Evolutionary conservation across 1,284 basidiomycete genomes (phyloP).

Genomic region (Vanrija sp.): DNA sequence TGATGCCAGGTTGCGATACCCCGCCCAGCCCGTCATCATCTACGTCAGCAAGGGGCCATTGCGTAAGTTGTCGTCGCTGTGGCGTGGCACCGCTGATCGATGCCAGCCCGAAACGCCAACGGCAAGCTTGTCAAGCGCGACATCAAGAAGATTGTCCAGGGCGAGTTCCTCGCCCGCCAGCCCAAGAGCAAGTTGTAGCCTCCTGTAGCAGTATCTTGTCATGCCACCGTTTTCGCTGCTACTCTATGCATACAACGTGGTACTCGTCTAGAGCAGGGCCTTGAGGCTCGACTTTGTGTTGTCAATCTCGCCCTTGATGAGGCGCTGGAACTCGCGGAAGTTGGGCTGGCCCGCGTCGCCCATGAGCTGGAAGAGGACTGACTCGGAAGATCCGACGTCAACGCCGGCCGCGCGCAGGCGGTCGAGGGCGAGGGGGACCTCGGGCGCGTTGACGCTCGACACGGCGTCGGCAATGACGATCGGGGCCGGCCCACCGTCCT

Average conservation of each 20-base stretch:
- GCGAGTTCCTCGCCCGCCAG: background rate
- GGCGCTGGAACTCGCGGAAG: constrained; percentile 68
- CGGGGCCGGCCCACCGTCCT: constrained; percentile 19
- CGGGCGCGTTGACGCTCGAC: constrained; percentile 65
- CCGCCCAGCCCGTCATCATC: constrained; percentile 27
- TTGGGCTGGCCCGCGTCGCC: constrained; percentile 60
- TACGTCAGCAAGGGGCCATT: constrained; percentile 19
- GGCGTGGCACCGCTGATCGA: background rate
- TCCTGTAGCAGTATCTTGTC: too few relatives aligned
- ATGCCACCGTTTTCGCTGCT: too few relatives aligned
- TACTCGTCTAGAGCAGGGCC: constrained; percentile 18
- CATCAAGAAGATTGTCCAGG: constrained; percentile 12
- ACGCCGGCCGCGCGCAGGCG: constrained; percentile 71
- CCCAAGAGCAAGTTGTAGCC: too few relatives aligned
- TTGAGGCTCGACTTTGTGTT: constrained; percentile 52
- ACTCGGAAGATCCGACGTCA: constrained; percentile 75
- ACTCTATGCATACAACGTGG: background rate
- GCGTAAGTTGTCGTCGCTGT: constrained; percentile 24
- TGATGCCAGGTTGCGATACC: constrained; percentile 16
- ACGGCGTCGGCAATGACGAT: constrained; percentile 79
- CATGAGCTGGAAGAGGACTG: constrained; percentile 67
- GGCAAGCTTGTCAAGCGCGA: constrained; percentile 19
- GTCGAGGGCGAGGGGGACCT: constrained; percentile 51
- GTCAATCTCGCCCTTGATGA: constrained; percentile 74
- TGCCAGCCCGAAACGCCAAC: constrained; percentile 16